These are phyloP conservation scores for Neonothopanus nambi DNA, from an alignment of 1,284 basidiomycete genomes.

Conservation along the genomic window DNA sequence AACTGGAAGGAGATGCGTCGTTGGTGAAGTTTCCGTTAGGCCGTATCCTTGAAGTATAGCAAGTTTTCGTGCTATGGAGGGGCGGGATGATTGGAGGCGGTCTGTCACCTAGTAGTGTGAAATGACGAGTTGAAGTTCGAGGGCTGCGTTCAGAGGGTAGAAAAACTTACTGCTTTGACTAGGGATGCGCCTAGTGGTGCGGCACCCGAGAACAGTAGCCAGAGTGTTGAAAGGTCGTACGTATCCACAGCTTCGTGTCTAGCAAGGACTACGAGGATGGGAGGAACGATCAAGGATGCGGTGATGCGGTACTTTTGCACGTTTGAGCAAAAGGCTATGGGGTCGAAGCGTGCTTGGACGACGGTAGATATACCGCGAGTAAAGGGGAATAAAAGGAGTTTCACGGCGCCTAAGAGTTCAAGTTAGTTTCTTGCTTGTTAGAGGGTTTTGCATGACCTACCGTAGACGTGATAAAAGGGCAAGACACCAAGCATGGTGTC, in stretches of 20 bases:
- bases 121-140: too few species aligned
- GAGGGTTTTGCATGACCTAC: conserved; percentile 28
- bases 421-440: neutral
- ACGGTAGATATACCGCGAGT: conserved; percentile 60
- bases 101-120: neutral
- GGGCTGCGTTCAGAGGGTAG: neutral
- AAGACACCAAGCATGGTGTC: conserved; percentile 60
- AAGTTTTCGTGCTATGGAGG: conserved; percentile 18
- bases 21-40: conserved; percentile 77
- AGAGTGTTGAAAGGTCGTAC: conserved; percentile 67
- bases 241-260: conserved; percentile 70
- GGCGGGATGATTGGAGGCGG: conserved; percentile 5
- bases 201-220: conserved; percentile 72
- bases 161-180: conserved; percentile 43
- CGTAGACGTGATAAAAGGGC: conserved; percentile 64
- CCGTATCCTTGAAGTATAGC: conserved; percentile 64
- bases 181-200: conserved; percentile 77
- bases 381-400: conserved; percentile 64
- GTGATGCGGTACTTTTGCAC: conserved; percentile 71
- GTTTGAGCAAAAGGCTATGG: conserved; percentile 65
- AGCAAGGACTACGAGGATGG: conserved; percentile 74
- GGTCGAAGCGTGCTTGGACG: conserved; percentile 75
- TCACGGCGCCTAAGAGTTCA: conserved; percentile 43
- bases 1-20: conserved; percentile 48
- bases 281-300: conserved; percentile 74